A percentile compares a stretch with the other conserved stretches of the same genome.
phyloP scores from a whole-genome alignment of 495 filamentous ascomycete species.

The Neurospora hispaniola region DNA sequence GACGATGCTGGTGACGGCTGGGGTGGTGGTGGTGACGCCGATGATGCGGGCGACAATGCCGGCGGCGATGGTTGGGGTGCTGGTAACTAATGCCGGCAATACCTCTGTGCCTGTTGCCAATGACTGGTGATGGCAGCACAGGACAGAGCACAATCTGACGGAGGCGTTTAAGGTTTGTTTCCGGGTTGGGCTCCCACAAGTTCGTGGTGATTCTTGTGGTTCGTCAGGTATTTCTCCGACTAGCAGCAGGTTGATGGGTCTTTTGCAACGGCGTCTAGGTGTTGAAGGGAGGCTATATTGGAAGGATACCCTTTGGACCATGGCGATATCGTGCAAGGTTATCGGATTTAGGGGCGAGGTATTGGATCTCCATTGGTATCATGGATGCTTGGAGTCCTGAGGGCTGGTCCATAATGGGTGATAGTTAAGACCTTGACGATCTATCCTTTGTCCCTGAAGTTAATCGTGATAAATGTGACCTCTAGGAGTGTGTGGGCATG shows the following conservation, averaged over 20 bases:
- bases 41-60: neutral
- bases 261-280: neutral
- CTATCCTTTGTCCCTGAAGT: neutral
- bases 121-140: neutral
- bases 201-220: neutral
- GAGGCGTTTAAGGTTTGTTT: neutral
- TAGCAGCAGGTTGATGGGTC: neutral
- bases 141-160: neutral
- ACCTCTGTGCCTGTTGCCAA: neutral
- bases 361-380: slow-evolving; percentile 1
- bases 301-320: neutral
- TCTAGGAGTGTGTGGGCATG: neutral
- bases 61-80: neutral
- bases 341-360: neutral
- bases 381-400: neutral
- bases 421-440: neutral
- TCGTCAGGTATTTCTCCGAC: neutral
- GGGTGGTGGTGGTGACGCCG: neutral
- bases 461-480: neutral
- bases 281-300: neutral
- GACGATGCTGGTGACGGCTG: slow-evolving; percentile 7
- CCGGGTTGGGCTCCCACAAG: neutral
- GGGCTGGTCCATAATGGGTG: neutral
- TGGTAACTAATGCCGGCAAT: neutral
- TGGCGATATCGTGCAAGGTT: neutral